A percentile compares a stretch with the other conserved stretches of the same genome.
phyloP scores from a whole-genome alignment of 129 eudicot species.

The carrot (Daucus carota) region DNA sequence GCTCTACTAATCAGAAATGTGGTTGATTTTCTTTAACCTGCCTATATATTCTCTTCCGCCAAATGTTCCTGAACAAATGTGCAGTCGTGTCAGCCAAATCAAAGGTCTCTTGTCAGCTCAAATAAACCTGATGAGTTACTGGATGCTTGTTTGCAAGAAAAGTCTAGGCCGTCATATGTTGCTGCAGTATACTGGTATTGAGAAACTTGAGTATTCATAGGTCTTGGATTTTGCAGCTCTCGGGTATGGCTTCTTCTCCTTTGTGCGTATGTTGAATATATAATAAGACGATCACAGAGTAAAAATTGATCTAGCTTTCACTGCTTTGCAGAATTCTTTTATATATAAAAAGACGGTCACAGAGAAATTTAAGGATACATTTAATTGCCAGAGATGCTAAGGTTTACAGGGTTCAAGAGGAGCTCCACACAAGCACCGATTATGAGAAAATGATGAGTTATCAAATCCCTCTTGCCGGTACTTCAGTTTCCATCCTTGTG shows the following conservation, averaged over 20 bases:
- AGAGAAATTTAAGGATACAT: neutral
- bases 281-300: no score
- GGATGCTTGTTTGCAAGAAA: neutral
- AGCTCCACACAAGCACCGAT: slow-evolving; percentile 9
- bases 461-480: neutral
- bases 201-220: no score
- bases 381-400: neutral
- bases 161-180: neutral
- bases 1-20: slow-evolving; percentile 39
- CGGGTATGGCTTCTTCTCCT: no score
- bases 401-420: slow-evolving; percentile 12
- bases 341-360: no score
- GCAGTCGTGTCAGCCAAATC: neutral
- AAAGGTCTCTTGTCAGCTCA: neutral
- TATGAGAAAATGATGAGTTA: slow-evolving; percentile 7
- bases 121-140: neutral
- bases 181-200: neutral
- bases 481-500: neutral
- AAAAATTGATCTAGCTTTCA: neutral
- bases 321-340: no score
- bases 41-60: neutral
- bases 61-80: neutral
- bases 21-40: slow-evolving; percentile 10
- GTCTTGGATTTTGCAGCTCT: neutral
- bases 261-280: neutral